Evolutionary conservation across 345 rosid genomes (phyloP), one percentile per base, ranked within the genome.

Genomic region (Laguncularia racemosa): DNA sequence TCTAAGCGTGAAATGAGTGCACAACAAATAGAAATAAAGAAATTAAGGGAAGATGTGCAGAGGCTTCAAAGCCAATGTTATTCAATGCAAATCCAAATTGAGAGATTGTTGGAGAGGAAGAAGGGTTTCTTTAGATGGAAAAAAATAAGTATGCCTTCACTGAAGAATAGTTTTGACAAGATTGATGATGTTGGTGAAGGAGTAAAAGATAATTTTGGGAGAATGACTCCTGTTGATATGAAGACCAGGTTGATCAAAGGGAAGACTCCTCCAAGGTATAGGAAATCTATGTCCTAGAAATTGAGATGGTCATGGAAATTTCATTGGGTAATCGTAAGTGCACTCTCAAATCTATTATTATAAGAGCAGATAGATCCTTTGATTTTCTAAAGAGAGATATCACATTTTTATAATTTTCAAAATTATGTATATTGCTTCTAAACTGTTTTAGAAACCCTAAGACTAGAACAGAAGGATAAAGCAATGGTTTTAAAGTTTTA

Each of bases 61-160:
- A 82, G 84, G 76, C 78, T 92, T 7, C 81, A 81, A 60, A 70
- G 75, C 58, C 89, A 86, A 20, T 81, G 77, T 72, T 52, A 53
- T 13, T 65, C 69, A 16, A 63, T 89, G 83, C 86, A 86, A 51
- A 61, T 38, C 48, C 95, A 86, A 60, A 67, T 92, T 40, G 91
- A 84, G 63, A 83, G 76, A 77, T 33, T 86, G 69, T 0, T 53
- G 69, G 86, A 86, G 73, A 87, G 82, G 67, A 67, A 84, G 77
- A 80, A 66, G 64, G 87, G 95, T 46, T 77, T 84, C 40, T 88
- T 92, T 54, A 77, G 69, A 78, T 89, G 98, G 95, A 84, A 63
- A 78, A 88, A 53, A 66, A 48, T 84, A 15, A 89, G 89, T 43
- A 71, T 73, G 70, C 70, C 84, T 16, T 62, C 90, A 11, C 51